phyloP scores from a whole-genome alignment of 441 rosid genomes.

The Cnidoscolus chayamansa region DNA sequence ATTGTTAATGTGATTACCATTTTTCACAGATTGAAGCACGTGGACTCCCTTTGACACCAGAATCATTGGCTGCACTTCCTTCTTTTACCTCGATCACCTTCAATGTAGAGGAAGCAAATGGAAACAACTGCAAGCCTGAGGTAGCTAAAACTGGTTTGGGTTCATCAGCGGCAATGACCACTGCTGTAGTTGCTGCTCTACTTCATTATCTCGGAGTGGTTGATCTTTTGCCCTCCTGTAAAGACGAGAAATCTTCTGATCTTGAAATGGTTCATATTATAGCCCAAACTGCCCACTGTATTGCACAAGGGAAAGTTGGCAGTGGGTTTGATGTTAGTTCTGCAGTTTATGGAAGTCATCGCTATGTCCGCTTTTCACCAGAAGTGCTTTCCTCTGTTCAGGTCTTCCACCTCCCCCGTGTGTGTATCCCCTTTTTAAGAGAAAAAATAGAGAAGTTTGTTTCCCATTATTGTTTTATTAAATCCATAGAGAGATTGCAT shows the following conservation, averaged over 20 bases:
- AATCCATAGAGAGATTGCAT: not conserved
- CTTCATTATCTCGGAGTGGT: slow-evolving; percentile 87
- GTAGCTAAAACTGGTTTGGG: slow-evolving; percentile 99
- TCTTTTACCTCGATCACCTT: slow-evolving; percentile 86
- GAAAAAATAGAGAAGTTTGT: not conserved
- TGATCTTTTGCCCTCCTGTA: slow-evolving; percentile 51
- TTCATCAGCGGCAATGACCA: slow-evolving; percentile 98
- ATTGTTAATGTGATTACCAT: not conserved
- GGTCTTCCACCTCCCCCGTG: slow-evolving; percentile 39
- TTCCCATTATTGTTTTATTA: not conserved
- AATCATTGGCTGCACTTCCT: slow-evolving; percentile 70
- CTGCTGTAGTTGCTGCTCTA: slow-evolving; percentile 88
- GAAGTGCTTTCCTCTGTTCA: slow-evolving; percentile 80
- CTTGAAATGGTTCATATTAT: slow-evolving; percentile 75
- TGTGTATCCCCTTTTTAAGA: not conserved
- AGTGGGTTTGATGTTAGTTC: slow-evolving; percentile 99
- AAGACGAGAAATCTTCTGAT: slow-evolving; percentile 39
- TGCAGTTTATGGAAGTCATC: slow-evolving; percentile 96
- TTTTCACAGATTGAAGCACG: slow-evolving; percentile 71
- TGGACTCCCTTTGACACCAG: slow-evolving; percentile 84
- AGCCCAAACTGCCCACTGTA: slow-evolving; percentile 92
- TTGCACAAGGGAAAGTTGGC: slow-evolving; percentile 98
- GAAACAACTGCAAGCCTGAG: slow-evolving; percentile 77
- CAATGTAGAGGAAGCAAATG: slow-evolving; percentile 60
- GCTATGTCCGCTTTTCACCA: slow-evolving; percentile 91